Evolutionary conservation across 768 basidiomycete genomes (phyloP).

Genomic region (Tephrocybe sp.): DNA sequence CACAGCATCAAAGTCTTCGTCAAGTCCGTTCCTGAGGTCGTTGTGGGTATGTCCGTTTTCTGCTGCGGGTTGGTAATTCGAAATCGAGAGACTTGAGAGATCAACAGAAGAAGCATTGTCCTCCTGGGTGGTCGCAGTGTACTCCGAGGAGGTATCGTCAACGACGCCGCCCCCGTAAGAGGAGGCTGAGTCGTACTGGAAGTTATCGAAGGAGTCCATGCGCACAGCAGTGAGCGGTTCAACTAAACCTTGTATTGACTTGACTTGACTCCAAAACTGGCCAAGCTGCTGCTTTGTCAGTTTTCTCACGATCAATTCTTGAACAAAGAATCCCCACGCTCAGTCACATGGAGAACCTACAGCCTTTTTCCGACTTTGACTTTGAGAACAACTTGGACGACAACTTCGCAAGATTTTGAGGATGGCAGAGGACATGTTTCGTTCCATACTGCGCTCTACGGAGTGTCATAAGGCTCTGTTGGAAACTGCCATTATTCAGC

Average conservation of each 20-base stretch:
- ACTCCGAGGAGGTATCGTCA: slow-evolving; percentile 81
- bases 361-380: too few species aligned
- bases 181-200: slow-evolving; percentile 81
- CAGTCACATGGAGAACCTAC: too few species aligned
- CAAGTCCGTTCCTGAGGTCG: slow-evolving; percentile 37
- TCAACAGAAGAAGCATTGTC: slow-evolving; percentile 61
- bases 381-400: too few species aligned
- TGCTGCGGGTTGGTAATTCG: slow-evolving; percentile 54
- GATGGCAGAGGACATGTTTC: slow-evolving; percentile 11
- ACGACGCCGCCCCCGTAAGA: slow-evolving; percentile 77
- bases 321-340: background rate
- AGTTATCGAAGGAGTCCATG: slow-evolving; percentile 87
- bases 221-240: slow-evolving; percentile 17
- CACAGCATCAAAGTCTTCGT: slow-evolving; percentile 89
- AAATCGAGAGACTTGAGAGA: slow-evolving; percentile 64
- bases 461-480: slow-evolving; percentile 47
- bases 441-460: slow-evolving; percentile 26
- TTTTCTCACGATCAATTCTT: slow-evolving; percentile 1
- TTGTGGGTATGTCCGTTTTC: slow-evolving; percentile 41
- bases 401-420: too few species aligned
- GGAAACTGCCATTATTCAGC: slow-evolving; percentile 32
- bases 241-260: too few species aligned
- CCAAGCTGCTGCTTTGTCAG: slow-evolving; percentile 2
- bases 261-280: slow-evolving; percentile 13
- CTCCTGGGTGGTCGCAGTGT: slow-evolving; percentile 64